Conservation (phyloP, 1,284 basidiomycete genomes). For the Malassezia psittaci region DNA sequence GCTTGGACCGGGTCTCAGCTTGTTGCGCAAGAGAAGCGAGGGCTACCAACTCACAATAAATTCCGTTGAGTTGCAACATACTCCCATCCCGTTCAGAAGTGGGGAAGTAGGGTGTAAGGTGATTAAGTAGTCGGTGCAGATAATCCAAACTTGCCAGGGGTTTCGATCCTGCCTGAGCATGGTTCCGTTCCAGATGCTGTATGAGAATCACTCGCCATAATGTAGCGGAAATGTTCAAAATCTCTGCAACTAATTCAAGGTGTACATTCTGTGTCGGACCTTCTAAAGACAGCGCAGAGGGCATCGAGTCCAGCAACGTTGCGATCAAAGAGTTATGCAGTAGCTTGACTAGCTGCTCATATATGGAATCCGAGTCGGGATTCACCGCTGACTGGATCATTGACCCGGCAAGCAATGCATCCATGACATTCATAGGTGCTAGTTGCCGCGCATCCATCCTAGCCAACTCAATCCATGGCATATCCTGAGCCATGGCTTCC, state of each 20-base stretch:
- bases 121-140: conserved; percentile 4
- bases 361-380: background rate
- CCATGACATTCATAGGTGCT: background rate
- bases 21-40: background rate
- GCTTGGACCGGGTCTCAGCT: background rate
- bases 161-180: background rate
- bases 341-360: conserved; percentile 4
- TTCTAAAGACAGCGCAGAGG: background rate
- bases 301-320: conserved; percentile 10
- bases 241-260: conserved; percentile 3
- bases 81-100: background rate
- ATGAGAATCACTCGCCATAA: conserved; percentile 10
- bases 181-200: background rate
- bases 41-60: conserved; percentile 15
- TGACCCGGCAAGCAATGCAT: conserved; percentile 1
- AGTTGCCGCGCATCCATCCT: background rate
- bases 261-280: conserved; percentile 3
- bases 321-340: conserved; percentile 10
- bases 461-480: conserved; percentile 3
- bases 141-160: background rate
- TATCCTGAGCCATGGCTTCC: background rate
- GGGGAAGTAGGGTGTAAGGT: conserved; percentile 13
- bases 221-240: conserved; percentile 1
- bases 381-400: background rate
- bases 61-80: conserved; percentile 3